A percentile compares a stretch with the other conserved stretches of the same genome.
Conservation (phyloP, 73 alveolate species). For the Tetrahymena thermophila region DNA sequence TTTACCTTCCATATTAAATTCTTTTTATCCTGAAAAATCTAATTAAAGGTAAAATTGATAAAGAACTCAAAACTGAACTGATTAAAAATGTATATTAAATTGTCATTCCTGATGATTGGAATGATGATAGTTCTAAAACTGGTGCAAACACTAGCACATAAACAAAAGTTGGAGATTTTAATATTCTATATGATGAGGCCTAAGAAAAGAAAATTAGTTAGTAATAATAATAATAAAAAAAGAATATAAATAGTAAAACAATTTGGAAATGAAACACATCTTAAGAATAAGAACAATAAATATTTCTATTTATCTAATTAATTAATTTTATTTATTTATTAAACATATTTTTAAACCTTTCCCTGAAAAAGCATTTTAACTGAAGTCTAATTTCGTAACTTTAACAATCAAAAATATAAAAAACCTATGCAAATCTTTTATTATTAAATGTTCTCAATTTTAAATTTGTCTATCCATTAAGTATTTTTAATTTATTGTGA, state of each 20-base stretch:
- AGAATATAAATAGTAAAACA: neutral
- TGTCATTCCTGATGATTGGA: constrained; percentile 93
- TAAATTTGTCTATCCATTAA: no score
- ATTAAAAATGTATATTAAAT: constrained; percentile 85
- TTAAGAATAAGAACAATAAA: neutral
- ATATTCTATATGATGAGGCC: constrained; percentile 71
- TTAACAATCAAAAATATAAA: no score
- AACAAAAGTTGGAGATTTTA: constrained; percentile 72
- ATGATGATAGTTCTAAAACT: constrained; percentile 81
- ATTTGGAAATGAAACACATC: neutral
- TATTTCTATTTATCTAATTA: neutral
- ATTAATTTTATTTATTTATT: no score
- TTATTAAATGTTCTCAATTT: no score
- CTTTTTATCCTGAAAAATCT: neutral
- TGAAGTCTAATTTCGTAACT: no score
- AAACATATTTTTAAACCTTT: no score
- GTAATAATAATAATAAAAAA: neutral
- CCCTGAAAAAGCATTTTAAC: no score
- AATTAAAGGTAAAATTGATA: constrained; percentile 62
- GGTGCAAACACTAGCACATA: constrained; percentile 72
- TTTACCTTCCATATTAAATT: neutral
- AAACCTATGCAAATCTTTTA: no score
- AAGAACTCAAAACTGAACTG: constrained; percentile 78
- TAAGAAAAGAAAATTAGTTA: neutral
- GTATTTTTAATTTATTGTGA: no score